Base-by-base conservation (phyloP, 1,139 yeast genomes). In the Pichia sp. region DNA sequence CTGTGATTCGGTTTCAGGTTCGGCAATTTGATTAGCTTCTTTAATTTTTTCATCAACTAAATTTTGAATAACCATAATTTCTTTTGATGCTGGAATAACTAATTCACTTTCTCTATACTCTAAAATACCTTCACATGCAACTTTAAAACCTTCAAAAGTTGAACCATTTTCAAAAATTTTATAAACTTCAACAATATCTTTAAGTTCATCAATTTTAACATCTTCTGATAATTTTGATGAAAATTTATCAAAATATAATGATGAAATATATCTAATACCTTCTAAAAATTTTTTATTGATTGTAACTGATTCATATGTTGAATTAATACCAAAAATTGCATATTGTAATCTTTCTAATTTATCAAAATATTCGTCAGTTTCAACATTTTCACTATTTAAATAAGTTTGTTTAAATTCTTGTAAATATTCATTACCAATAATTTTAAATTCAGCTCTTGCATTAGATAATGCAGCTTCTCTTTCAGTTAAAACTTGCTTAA, bases 401-500 rank as follows among this genome's bases (percentile, higher is more conserved):
- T 83, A 88, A 41, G 70, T 66, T 30, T 66, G 57, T 51, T 70
- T 71, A 57, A 88, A 86, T 33, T 76, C 78, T 6, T 66, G 57
- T 46, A 84, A 64, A 45, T 81, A 75, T 43, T 65, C 57, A 16
- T 63, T 62, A 50, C 73, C 73, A 40, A 70, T 66, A 30, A 57
- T 52, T 5, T 64, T 62, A 37, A 74, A 68, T 39, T 69, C 70
- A 18, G 67, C 64, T 55, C 74, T 73, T 3, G 80, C 87, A 51
- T 79, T 70, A 51, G 75, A 78, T 58, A 74, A 78, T 1, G 89
- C 79, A 47, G 77, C 76, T 54, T 83, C 85, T 60, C 97, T 77
- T 63, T 91, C 97, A 53, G 88, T 76, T 42, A 91, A 69, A 10
- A 86, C 96, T 58, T 84, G 93, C 59, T 87, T 82, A 53, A 91